phyloP scores from a whole-genome alignment of 352 stramenopile species.

The Achlya hypogyna region DNA sequence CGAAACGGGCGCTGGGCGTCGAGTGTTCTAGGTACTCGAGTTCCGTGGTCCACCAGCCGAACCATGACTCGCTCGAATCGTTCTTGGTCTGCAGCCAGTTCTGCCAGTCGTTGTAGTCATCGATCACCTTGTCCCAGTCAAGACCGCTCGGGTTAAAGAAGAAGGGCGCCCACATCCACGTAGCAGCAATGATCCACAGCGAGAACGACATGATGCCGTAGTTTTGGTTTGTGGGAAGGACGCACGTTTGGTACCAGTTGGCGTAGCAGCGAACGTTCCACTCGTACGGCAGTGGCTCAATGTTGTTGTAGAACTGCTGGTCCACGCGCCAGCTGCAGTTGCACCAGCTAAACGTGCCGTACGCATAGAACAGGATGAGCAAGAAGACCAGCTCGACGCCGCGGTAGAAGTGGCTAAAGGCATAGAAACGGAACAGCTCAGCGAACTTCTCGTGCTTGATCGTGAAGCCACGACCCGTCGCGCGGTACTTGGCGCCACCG shows the following conservation, averaged over 20 bases:
- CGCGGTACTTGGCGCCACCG: slow-evolving; percentile 95
- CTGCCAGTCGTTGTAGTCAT: slow-evolving; percentile 23
- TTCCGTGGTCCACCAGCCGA: slow-evolving; percentile 21
- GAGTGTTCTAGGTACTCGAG: slow-evolving; percentile 21
- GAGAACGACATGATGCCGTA: slow-evolving; percentile 98
- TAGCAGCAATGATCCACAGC: slow-evolving; percentile 90
- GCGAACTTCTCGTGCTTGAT: slow-evolving; percentile 98
- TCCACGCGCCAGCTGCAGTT: slow-evolving; percentile 79
- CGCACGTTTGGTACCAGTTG: slow-evolving; percentile 81
- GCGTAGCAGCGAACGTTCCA: slow-evolving; percentile 72
- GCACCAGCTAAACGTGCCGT: slow-evolving; percentile 92
- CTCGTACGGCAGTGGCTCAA: slow-evolving; percentile 60
- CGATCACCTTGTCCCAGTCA: slow-evolving; percentile 65
- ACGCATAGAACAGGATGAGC: slow-evolving; percentile 71
- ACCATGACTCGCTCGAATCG: slow-evolving; percentile 19
- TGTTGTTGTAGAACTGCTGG: slow-evolving; percentile 58
- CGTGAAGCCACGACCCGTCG: slow-evolving; percentile 97
- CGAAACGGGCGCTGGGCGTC: neutral
- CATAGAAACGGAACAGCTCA: slow-evolving; percentile 97
- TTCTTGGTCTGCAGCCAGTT: slow-evolving; percentile 22
- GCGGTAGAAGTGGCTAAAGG: slow-evolving; percentile 96
- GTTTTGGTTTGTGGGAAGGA: slow-evolving; percentile 93
- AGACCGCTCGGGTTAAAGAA: slow-evolving; percentile 96
- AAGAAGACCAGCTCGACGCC: slow-evolving; percentile 91
- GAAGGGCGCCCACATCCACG: slow-evolving; percentile 82